Percentiles rank a stretch among this genome's conserved stretches.
These are phyloP conservation scores for Pistacia integerrima DNA, from an alignment of 345 rosid species.

Conservation along the genomic window DNA sequence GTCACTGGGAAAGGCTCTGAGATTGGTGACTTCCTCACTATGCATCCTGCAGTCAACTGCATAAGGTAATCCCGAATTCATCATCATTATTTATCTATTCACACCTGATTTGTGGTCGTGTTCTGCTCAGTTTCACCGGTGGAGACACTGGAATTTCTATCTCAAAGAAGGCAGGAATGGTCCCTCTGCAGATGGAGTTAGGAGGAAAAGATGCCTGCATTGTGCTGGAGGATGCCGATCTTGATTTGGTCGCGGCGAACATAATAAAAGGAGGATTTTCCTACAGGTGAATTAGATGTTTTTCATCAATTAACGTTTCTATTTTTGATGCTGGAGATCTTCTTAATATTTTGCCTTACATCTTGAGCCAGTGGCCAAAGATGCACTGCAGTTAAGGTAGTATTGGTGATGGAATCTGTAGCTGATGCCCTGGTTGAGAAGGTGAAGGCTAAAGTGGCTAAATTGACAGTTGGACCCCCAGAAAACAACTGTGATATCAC, in stretches of 20 bases:
- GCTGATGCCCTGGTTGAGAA: constrained; percentile 79
- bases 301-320: background rate
- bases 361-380: constrained; percentile 77
- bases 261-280: constrained; percentile 97
- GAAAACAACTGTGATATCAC: constrained; percentile 95
- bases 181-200: constrained; percentile 98
- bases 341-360: background rate
- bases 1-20: constrained; percentile 97
- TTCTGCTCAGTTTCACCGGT: constrained; percentile 76
- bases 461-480: constrained; percentile 78
- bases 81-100: too few relatives aligned
- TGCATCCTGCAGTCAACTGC: constrained; percentile 98
- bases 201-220: constrained; percentile 99
- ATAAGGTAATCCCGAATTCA: constrained; percentile 55
- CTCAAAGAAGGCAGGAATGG: constrained; percentile 95
- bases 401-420: constrained; percentile 84
- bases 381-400: constrained; percentile 96
- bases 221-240: constrained; percentile 94
- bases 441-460: constrained; percentile 80
- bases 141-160: constrained; percentile 94
- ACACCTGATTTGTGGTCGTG: background rate
- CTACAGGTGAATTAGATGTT: constrained; percentile 51
- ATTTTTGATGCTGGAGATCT: too few relatives aligned
- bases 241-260: constrained; percentile 91
- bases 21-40: constrained; percentile 97